Base-by-base conservation (phyloP, 257 asterid genomes). In the Orobanche coerulescens region DNA sequence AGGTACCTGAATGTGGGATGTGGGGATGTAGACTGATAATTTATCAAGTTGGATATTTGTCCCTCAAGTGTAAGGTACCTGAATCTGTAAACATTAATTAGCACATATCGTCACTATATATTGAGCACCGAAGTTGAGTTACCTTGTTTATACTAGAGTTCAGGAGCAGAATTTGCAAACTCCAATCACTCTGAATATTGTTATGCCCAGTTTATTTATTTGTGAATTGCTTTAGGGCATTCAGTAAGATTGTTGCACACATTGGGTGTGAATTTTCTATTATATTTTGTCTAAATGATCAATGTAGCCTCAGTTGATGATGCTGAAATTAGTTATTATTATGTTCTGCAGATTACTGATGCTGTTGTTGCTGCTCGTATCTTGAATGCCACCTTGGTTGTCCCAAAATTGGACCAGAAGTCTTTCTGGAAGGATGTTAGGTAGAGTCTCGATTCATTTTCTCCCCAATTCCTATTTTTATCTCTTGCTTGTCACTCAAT, bases 291-390 rank as follows among this genome's bases (percentile, higher is more conserved):
- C 7, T 30, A 3, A 49, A 8, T 37, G 50, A 26, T 58, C 6
- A 48, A 3, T 2, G 7, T 43, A 58, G 3, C 57, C 33, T 48
- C 62, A 37, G 11, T 57, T 11, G 59, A 54, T 53, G 64, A 52
- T 8, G 14, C 75, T 69, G 46, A 71, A 36, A 24, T 52, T 40
- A 15, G 22, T 69, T 62, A 15, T 64, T 49, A 30, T 48, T 31
- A 31, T 67, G 28, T 42, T 70, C 65, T 62, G 69, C 84, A 89
- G 97, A 93, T 93, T 66, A 85, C 87, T 69, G 97, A 87, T 79
- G 96, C 96, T 70, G 96, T 93, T 74, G 97, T 84, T 81, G 99
- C 96, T 76, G 99, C 99, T 51, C 92, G 96, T 59, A 84, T 93
- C 50, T 79, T 89, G 87, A 93, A 93, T 76, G 99, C 91, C 51